Base-by-base conservation (phyloP, 2,329 filamentous ascomycete genomes). In the Botrytis tulipae region DNA sequence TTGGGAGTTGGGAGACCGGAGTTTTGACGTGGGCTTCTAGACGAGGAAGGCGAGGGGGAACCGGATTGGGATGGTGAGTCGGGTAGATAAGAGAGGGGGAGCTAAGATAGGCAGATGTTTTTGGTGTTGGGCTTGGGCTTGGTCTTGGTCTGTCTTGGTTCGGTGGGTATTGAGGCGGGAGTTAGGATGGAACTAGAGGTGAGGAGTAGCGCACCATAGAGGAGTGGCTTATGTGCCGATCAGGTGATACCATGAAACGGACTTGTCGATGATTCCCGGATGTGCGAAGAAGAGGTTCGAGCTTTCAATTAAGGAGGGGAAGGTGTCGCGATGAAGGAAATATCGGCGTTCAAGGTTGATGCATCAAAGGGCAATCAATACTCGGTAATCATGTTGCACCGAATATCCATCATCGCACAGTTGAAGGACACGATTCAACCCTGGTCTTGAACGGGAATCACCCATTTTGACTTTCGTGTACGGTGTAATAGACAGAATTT, bases 71-170 rank as follows among this genome's bases (percentile, higher is more conserved):
- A 44, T 72, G 51, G 1, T 12, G 4, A 22, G 32, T 72, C 71
- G 71, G 62, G 51, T 72, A 72, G 71, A 72, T 72, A 72, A 68
- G 62, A 54, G 25, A 54, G 51, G 51, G 18, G 48, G 44, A 46
- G 54, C 71, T 72, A 68, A 72, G 71, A 72, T 72, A 61, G 54
- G 29, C 25, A 51, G 32, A 14, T 32, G 61, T 22, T 42, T 29
- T 37, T 68, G 35, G 18, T 22, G 32, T 14, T 51, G 22, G 37
- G 12, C 8, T 22, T 66, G 48, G 44, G 12, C 8, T 16, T 66
- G 48, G 44, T 3, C 2, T 20, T 32, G 48, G 32, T 42, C n/a
- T n/a, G 32, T 42, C n/a, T 37, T 68, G 35, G 10, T 46, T 46
- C 20, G 32, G 18, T 42, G 63, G 14, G 37, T 40, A 32, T 16